These are phyloP conservation scores for Trichoderma reesei DNA, from an alignment of 495 filamentous ascomycete genomes.

Conservation along the genomic window DNA sequence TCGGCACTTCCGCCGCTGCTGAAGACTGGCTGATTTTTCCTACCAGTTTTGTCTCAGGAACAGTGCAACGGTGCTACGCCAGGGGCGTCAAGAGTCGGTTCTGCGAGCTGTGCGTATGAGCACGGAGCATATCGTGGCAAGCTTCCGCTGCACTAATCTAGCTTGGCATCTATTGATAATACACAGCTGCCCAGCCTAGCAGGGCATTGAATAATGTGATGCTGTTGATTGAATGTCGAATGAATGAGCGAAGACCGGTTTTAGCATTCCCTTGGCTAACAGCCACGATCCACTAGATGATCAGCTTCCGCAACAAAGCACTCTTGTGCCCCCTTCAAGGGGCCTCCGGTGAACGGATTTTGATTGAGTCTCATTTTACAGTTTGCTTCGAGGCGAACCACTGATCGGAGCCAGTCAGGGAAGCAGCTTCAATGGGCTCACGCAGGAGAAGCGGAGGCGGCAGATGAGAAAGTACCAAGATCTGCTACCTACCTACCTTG, in stretches of 20 bases:
- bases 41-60: not conserved
- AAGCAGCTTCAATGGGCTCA: not conserved
- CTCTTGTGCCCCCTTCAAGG: not conserved
- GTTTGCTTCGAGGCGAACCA: not conserved
- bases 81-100: not conserved
- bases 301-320: not conserved
- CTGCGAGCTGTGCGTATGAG: not conserved
- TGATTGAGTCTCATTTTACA: not conserved
- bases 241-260: not conserved
- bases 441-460: not conserved
- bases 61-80: not conserved
- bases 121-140: not conserved
- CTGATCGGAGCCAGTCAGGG: not conserved
- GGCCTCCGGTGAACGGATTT: not conserved
- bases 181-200: not conserved
- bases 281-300: not conserved
- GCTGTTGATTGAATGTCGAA: not conserved
- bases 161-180: not conserved
- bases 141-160: not conserved
- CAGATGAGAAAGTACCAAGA: not conserved
- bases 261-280: not conserved
- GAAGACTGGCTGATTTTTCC: not conserved
- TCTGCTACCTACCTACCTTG: too few relatives aligned
- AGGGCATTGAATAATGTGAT: constrained; percentile 1
- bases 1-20: not conserved